These are phyloP conservation scores for Aspergillus ellipticus DNA, from an alignment of 495 filamentous ascomycete genomes.

Conservation along the genomic window DNA sequence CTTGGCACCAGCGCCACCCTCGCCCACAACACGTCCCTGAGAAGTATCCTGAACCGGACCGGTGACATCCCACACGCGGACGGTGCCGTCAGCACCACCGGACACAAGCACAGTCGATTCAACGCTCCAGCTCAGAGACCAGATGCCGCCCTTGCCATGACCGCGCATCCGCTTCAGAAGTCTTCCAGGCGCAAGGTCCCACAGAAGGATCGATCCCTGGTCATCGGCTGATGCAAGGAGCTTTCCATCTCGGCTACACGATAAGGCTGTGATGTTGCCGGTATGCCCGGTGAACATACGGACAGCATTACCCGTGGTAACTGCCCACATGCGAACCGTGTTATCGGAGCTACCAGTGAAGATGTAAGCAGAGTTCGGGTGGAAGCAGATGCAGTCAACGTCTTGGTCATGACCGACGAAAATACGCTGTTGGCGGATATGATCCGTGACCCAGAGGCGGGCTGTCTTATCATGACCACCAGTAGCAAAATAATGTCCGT, in stretches of 20 bases:
- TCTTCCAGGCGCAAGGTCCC: slow-evolving; percentile 81
- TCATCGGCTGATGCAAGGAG: slow-evolving; percentile 84
- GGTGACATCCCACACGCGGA: slow-evolving; percentile 89
- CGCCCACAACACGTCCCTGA: slow-evolving; percentile 57
- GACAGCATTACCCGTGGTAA: slow-evolving; percentile 77
- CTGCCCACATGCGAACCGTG: slow-evolving; percentile 95
- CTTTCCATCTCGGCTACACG: slow-evolving; percentile 82
- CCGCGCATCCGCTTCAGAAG: slow-evolving; percentile 89
- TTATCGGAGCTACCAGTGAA: slow-evolving; percentile 89
- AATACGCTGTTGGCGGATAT: slow-evolving; percentile 82
- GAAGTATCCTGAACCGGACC: slow-evolving; percentile 53
- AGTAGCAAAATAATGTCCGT: slow-evolving; percentile 92
- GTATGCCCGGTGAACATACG: slow-evolving; percentile 90
- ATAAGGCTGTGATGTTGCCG: slow-evolving; percentile 74
- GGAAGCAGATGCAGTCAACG: slow-evolving; percentile 81
- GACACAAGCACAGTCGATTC: slow-evolving; percentile 86
- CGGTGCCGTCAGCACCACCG: slow-evolving; percentile 86
- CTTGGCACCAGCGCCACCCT: slow-evolving; percentile 49
- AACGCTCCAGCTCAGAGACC: slow-evolving; percentile 84
- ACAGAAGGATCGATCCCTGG: slow-evolving; percentile 81
- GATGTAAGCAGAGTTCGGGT: slow-evolving; percentile 87
- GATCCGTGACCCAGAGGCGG: slow-evolving; percentile 84
- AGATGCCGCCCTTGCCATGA: slow-evolving; percentile 90
- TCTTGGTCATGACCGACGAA: slow-evolving; percentile 88
- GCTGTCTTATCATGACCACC: slow-evolving; percentile 84